Percentiles rank a stretch among this genome's conserved stretches.
These are phyloP conservation scores for Logfia minima DNA, from an alignment of 129 eudicot genomes.

Conservation along the genomic window DNA sequence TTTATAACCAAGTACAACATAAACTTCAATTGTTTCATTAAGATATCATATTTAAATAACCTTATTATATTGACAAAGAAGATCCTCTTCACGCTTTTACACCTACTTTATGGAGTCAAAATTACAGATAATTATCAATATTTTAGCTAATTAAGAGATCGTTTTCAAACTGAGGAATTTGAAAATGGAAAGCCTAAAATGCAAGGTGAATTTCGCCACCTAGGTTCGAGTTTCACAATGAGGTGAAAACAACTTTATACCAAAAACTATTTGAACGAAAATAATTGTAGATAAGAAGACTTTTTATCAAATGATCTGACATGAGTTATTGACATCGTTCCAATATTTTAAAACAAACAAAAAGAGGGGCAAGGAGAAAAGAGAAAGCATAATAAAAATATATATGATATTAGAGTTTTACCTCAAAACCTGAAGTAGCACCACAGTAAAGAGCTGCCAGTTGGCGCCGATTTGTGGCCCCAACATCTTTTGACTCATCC, in stretches of 20 bases:
- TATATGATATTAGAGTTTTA: conserved; percentile 7
- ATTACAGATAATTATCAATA: background rate
- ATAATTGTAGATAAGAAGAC: conserved; percentile 14
- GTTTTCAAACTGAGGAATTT: background rate
- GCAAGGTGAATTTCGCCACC: background rate
- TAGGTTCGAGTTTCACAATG: conserved; percentile 12
- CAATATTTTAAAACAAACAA: background rate
- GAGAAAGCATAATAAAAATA: background rate
- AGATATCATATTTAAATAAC: background rate
- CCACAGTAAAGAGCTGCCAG: conserved; percentile 92
- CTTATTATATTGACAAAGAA: background rate
- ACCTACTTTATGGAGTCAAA: background rate
- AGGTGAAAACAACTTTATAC: conserved; percentile 6
- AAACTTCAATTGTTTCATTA: background rate
- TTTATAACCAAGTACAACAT: background rate
- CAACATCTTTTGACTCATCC: conserved; percentile 72
- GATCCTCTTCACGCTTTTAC: background rate
- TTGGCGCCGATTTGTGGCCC: conserved; percentile 72
- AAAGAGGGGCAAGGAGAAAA: conserved; percentile 10
- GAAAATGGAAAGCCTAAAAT: conserved; percentile 1
- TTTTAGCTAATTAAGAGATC: background rate
- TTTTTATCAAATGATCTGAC: conserved; percentile 11
- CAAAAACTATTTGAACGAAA: background rate
- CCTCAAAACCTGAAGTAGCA: conserved; percentile 60
- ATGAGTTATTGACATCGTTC: background rate